Evolutionary conservation across 2,329 filamentous ascomycete genomes (phyloP), one percentile per base, ranked within the genome.

Genomic region (Verticillium nonalfalfae): DNA sequence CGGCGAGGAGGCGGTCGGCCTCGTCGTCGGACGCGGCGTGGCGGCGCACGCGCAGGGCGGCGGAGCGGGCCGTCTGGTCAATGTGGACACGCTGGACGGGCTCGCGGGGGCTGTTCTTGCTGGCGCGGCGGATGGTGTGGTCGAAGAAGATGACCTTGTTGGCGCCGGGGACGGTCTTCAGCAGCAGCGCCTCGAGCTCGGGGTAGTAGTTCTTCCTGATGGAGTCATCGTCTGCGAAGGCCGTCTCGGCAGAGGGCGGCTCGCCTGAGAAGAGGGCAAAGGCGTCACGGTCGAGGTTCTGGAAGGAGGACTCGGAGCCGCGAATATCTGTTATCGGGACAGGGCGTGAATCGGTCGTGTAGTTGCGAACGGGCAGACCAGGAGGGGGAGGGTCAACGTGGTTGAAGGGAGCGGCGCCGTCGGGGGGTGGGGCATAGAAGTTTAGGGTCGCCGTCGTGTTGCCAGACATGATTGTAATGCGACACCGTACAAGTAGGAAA

Each of bases 171-270:
- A 96, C 79, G 61, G 85, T 74, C 14, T 85, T 76, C 2, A 93
- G 77, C 0, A 97, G 78, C 33, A 96, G 77, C 57, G 81, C 73
- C 75, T 93, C 89, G 9, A 96, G 85, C 72, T 97, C 92, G 0
- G 91, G 89, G 77, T 97, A 97, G 80, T 96, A 97, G 60, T 86
- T 81, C 1, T 76, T 69, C 69, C 84, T 76, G 74, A 97, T 90
- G 63, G 84, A 85, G 11, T 80, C 84, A 68, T 93, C 89, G 72
- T 90, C 85, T 4, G 74, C 74, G 73, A 94, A 96, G 50, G 85
- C 81, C 13, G 74, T 77, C 68, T 84, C 79, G 36, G 83, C 76
- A 2, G 83, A 82, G 1, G 83, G 80, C 0, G 86, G 78, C 1
- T 91, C 75, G 67, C 80, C 75, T 13, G 78, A 77, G 57, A 92